Evolutionary conservation across 169 alveolate genomes (phyloP), one percentile per base, ranked within the genome.

Genomic region (Eimeria sp.): DNA sequence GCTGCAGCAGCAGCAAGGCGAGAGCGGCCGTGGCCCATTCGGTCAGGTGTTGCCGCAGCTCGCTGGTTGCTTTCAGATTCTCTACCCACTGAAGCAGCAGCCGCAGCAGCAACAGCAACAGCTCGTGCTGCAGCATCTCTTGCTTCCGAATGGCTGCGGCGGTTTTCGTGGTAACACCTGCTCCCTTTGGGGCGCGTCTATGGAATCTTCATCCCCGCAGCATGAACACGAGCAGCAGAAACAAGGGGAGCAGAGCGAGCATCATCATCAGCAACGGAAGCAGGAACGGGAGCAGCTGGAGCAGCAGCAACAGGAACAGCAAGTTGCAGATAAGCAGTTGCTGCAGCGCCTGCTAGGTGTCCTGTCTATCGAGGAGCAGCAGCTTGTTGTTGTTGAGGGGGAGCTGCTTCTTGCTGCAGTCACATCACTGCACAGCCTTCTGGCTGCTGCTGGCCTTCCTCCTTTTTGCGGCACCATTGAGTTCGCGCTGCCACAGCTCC

Each of bases 31-130:
- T 18, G 86, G 94, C 63, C 94, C 94, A 11, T 88, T 67, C 72
- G 70, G 84, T 30, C 94, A 88, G 30, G 82, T 88, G 84, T 84
- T 65, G 51, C 94, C 94, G 86, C 94, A 88, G 94, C 94, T 88
- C 10, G 94, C 70, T 43, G 82, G 54, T 5, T 67, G 84, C 86
- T 67, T 65, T 18, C 94, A 88, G 84, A 63, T 65, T n/a, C 73
- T 88, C 14, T 43, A 88, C 34, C 94, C 82, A 16, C 94, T 51
- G 82, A 63, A 88, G 51, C 94, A 61, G 94, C 86, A 43, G 67
- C 72, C 30, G 63, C 75, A 61, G 65, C 94, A 61, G 86, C 94
- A 88, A 11, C 86, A 4, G 67, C 80, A 65, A 40, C 82, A 65
- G 72, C 94, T 43, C 49, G 63, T 67, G 45, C 84, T 82, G 89